A percentile compares a stretch with the other conserved stretches of the same genome.
phyloP scores from a whole-genome alignment of 1,139 yeast genomes.

The Magnusiomyces tetraspermus region DNA sequence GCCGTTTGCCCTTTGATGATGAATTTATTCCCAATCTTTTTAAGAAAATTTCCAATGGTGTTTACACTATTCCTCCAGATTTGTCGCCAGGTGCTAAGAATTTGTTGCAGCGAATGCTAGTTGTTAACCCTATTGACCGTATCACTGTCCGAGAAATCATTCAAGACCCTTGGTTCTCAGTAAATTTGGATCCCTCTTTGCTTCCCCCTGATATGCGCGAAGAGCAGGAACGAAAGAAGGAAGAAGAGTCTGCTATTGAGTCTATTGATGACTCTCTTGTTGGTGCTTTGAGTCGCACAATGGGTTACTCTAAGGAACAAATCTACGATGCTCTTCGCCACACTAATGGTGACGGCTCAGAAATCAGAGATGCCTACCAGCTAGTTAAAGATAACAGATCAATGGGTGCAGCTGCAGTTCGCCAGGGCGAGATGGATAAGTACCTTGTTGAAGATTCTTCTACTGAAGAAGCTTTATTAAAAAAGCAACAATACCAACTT shows the following conservation, averaged over 20 bases:
- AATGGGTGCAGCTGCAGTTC: constrained; percentile 27
- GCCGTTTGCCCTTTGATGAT: constrained; percentile 94
- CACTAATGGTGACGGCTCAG: constrained; percentile 46
- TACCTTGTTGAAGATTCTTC: constrained; percentile 25
- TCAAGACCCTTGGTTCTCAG: constrained; percentile 94
- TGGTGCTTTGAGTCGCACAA: constrained; percentile 66
- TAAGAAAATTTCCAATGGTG: constrained; percentile 91
- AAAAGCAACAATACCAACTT: constrained; percentile 4
- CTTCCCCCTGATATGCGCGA: constrained; percentile 46
- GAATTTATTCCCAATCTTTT: constrained; percentile 94
- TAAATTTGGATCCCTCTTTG: constrained; percentile 72
- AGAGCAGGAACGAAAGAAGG: constrained; percentile 31
- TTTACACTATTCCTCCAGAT: constrained; percentile 84
- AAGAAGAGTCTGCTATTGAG: constrained; percentile 19
- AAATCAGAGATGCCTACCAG: constrained; percentile 84
- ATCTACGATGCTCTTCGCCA: constrained; percentile 61
- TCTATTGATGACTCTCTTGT: constrained; percentile 72
- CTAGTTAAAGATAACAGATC: constrained; percentile 77
- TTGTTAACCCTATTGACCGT: constrained; percentile 91
- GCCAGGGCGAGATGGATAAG: constrained; percentile 28
- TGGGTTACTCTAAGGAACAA: constrained; percentile 91
- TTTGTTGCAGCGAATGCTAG: constrained; percentile 83
- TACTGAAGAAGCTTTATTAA: constrained; percentile 11
- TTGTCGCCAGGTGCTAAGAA: constrained; percentile 82
- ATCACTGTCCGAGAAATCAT: constrained; percentile 89